These are phyloP conservation scores for Bondarzewia mesenterica DNA, from an alignment of 1,284 basidiomycete genomes.

Conservation along the genomic window DNA sequence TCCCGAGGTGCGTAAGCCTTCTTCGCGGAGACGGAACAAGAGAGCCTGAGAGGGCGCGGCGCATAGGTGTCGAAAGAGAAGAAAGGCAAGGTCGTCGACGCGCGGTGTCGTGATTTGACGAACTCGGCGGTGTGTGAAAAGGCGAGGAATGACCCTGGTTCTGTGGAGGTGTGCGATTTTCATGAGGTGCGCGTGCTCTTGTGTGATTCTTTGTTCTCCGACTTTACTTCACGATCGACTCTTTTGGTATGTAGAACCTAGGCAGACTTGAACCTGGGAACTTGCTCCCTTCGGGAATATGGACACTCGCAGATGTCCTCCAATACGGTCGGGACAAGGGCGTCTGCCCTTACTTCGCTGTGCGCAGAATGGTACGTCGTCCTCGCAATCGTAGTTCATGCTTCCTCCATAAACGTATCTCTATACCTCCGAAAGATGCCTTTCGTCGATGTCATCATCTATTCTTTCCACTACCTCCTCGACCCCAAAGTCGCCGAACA, in stretches of 20 bases:
- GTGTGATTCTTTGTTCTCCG: neutral
- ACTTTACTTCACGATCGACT: conserved; percentile 5
- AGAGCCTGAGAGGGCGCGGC: no score
- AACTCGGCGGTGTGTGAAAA: conserved; percentile 82
- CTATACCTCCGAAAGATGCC: conserved; percentile 58
- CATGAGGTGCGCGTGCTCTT: conserved; percentile 68
- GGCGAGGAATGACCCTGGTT: conserved; percentile 83
- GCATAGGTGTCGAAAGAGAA: conserved; percentile 88
- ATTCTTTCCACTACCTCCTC: conserved; percentile 97
- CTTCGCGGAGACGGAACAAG: neutral
- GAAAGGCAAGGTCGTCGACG: conserved; percentile 97
- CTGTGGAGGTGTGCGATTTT: conserved; percentile 89
- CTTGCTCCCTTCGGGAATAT: conserved; percentile 83
- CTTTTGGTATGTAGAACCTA: conserved; percentile 43
- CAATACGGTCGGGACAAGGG: conserved; percentile 83
- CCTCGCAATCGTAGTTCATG: neutral
- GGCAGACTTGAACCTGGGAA: conserved; percentile 79
- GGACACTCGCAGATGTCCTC: conserved; percentile 91
- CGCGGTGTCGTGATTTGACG: conserved; percentile 93
- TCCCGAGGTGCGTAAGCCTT: conserved; percentile 64
- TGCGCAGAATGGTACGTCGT: conserved; percentile 82
- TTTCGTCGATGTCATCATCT: conserved; percentile 94
- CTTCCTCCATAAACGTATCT: neutral
- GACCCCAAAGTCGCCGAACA: conserved; percentile 99
- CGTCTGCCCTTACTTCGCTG: conserved; percentile 94